These are phyloP conservation scores for Gremmenia infestans DNA, from an alignment of 2,329 filamentous ascomycete genomes.

Conservation along the genomic window DNA sequence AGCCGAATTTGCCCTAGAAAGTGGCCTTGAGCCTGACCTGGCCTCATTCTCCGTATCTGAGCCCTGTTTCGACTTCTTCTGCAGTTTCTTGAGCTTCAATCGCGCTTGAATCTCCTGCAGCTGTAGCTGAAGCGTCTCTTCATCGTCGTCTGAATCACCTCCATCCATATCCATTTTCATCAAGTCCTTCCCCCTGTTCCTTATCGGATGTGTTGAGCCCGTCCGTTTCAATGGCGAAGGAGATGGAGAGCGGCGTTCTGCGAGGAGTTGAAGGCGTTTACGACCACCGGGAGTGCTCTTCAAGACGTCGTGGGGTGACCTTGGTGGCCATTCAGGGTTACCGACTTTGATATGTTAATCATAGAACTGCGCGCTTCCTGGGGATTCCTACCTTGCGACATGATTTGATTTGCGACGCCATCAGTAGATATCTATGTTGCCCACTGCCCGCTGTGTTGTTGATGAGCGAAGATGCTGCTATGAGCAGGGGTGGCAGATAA, in stretches of 20 bases:
- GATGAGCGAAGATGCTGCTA: constrained; percentile 15
- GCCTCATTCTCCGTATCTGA: constrained; percentile 24
- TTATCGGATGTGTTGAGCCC: constrained; percentile 12
- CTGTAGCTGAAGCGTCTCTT: constrained; percentile 83
- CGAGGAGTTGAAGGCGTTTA: constrained; percentile 64
- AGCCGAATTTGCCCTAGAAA: constrained; percentile 21
- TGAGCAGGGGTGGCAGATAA: constrained; percentile 11
- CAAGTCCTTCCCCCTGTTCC: constrained; percentile 14
- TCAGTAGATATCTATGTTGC: constrained; percentile 1
- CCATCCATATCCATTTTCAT: constrained; percentile 31
- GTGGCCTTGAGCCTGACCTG: constrained; percentile 10
- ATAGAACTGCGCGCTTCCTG: constrained; percentile 5
- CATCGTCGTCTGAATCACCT: constrained; percentile 51
- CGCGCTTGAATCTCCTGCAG: constrained; percentile 84
- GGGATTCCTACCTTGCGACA: constrained; percentile 26
- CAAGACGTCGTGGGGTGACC: constrained; percentile 60
- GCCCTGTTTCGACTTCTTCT: constrained; percentile 50
- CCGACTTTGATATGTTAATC: constrained; percentile 25
- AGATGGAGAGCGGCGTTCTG: constrained; percentile 62
- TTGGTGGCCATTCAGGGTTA: constrained; percentile 57
- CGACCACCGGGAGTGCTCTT: constrained; percentile 72
- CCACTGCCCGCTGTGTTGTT: constrained; percentile 5
- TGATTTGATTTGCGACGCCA: constrained; percentile 7
- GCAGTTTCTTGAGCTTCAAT: constrained; percentile 80
- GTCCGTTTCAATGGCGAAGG: constrained; percentile 57